A percentile compares a stretch with the other conserved stretches of the same genome.
Conservation (phyloP, 73 alveolate genomes). For the Breviolum minutum region DNA sequence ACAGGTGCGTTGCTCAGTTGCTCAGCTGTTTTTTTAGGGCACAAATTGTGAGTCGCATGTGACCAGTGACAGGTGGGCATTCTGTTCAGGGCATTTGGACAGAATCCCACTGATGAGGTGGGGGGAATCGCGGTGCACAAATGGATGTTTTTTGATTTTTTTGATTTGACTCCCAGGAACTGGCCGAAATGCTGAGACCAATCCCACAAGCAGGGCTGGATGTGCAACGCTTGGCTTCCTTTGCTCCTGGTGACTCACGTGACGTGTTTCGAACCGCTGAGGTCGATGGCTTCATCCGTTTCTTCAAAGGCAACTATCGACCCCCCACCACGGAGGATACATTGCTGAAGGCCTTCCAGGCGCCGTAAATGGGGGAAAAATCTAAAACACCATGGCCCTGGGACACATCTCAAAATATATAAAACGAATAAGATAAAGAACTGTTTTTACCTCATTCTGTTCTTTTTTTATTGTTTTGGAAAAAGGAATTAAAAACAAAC, state of each 20-base stretch:
- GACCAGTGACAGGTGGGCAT: constrained; percentile 42
- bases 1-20: no score
- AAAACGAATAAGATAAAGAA: no score
- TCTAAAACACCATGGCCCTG: not conserved
- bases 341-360: constrained; percentile 87
- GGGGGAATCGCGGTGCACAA: not conserved
- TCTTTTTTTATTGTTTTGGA: no score
- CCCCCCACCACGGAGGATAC: constrained; percentile 66
- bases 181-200: constrained; percentile 95
- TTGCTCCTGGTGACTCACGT: not conserved
- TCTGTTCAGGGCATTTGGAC: constrained; percentile 94
- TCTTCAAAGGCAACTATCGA: constrained; percentile 91
- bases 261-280: not conserved
- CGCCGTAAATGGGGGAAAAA: no score
- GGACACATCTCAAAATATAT: not conserved
- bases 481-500: no score
- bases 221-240: constrained; percentile 26
- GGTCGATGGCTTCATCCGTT: constrained; percentile 79
- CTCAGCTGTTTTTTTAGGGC: not conserved
- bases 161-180: constrained; percentile 15
- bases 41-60: not conserved
- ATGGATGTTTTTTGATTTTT: not conserved
- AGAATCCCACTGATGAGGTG: constrained; percentile 91
- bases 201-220: constrained; percentile 82
- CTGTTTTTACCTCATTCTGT: no score